Base-by-base conservation (phyloP, 2,329 filamentous ascomycete species). In the Sporothrix variecibatus region DNA sequence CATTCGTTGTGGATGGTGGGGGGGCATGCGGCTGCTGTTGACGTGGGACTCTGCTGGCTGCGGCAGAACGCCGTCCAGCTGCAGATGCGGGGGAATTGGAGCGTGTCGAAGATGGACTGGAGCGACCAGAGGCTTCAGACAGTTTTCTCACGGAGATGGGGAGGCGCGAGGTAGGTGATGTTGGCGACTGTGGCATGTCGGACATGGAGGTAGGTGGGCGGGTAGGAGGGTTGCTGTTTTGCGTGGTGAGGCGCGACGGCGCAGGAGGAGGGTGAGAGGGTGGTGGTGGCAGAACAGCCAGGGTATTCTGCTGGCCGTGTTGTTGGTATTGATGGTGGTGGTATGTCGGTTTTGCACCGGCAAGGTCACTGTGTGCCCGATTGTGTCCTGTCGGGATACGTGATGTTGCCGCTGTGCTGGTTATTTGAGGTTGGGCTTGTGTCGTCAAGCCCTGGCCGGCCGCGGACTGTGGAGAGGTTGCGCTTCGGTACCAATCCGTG, bases 311-410 rank as follows among this genome's bases (percentile, higher is more conserved):
- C n/a, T 49, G 68, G 26, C 40, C 17, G 34, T 40, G 72, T 12
- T 74, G 70, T 12, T 74, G 70, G 4, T 28, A 34, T 12, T 68
- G 34, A 23, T 75, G 70, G 64, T 53, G 49, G 26, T 68, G 56
- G 20, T 53, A 56, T 0, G 71, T 60, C 11, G 58, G 60, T 56
- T 75, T 73, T 17, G 75, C 67, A 1, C 76, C 77, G n/a, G 75
- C 84, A 71, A 89, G 83, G 78, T 93, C 91, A 81, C 91, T 93
- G 76, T 87, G 87, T 64, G 88, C 87, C 73, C 89, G 83, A 72
- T 81, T 82, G 76, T 87, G 87, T 71, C 71, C 74, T 17, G 75
- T 46, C 11, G 71, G 74, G 11, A 67, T 65, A 8, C 72, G 72
- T 3, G 75, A 58, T 17, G 46, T 8, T 6, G 53, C 11, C 34